Evolutionary conservation across 192 early-diverging fungal species (phyloP).

Genomic region (Podila verticillata): DNA sequence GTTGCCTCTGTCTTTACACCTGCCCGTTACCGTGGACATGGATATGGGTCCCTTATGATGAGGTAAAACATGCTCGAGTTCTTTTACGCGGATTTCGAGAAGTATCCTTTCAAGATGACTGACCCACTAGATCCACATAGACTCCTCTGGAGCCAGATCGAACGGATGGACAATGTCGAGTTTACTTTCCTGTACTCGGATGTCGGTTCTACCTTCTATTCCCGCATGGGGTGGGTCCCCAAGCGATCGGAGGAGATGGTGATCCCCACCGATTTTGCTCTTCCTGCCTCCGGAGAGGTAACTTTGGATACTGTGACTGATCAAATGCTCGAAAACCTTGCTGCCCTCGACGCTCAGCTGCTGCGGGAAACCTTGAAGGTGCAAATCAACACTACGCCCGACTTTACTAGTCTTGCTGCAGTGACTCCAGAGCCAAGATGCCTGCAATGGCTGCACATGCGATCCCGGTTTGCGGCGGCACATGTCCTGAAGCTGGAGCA

Average conservation of each 20-base stretch:
- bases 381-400: background rate
- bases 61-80: slow-evolving; percentile 8
- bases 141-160: slow-evolving; percentile 33
- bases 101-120: background rate
- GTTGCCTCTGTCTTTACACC: slow-evolving; percentile 41
- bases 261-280: slow-evolving; percentile 9
- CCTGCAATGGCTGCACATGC: slow-evolving; percentile 22
- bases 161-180: slow-evolving; percentile 11
- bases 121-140: slow-evolving; percentile 3
- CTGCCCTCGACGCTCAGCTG: slow-evolving; percentile 8
- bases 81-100: no score
- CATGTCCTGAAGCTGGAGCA: slow-evolving; percentile 6
- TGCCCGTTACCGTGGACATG: slow-evolving; percentile 11
- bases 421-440: slow-evolving; percentile 27
- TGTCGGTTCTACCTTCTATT: slow-evolving; percentile 30
- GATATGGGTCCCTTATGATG: slow-evolving; percentile 36
- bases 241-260: slow-evolving; percentile 25
- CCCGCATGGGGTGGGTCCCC: slow-evolving; percentile 26
- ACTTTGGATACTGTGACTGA: slow-evolving; percentile 12
- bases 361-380: slow-evolving; percentile 11
- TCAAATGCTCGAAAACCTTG: background rate
- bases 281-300: background rate
- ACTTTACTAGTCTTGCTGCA: slow-evolving; percentile 1
- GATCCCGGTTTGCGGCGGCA: slow-evolving; percentile 23
- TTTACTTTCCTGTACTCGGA: slow-evolving; percentile 44